phyloP scores from a whole-genome alignment of 129 eudicot genomes.

The Flaveria robusta region DNA sequence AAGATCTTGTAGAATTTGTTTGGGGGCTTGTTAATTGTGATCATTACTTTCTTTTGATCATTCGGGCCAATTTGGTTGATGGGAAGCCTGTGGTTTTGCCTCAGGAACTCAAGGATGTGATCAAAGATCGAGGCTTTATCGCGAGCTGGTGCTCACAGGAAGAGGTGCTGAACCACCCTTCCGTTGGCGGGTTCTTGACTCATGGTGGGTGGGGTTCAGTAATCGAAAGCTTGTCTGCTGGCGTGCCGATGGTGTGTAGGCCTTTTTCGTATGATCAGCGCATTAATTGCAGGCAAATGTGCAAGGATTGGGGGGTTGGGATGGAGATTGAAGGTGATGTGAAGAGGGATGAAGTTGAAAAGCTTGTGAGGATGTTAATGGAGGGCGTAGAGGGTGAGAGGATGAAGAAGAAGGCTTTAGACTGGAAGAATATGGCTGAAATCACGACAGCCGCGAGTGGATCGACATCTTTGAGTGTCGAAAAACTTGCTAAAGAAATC shows the following conservation, averaged over 20 bases:
- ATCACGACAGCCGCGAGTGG: background rate
- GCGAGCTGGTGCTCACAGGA: slow-evolving; percentile 38
- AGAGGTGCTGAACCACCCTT: slow-evolving; percentile 24
- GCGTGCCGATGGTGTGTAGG: slow-evolving; percentile 32
- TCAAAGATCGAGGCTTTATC: slow-evolving; percentile 22
- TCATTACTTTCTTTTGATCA: slow-evolving; percentile 28
- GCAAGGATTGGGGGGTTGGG: slow-evolving; percentile 24
- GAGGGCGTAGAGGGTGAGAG: slow-evolving; percentile 12
- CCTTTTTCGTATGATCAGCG: slow-evolving; percentile 20
- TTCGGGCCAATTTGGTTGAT: slow-evolving; percentile 23
- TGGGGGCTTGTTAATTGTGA: slow-evolving; percentile 36
- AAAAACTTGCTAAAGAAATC: slow-evolving; percentile 16
- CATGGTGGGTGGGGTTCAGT: slow-evolving; percentile 36
- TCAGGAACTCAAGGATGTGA: slow-evolving; percentile 5
- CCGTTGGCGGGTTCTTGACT: slow-evolving; percentile 34
- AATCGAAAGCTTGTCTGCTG: slow-evolving; percentile 36
- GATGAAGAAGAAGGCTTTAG: slow-evolving; percentile 22
- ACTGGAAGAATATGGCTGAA: slow-evolving; percentile 24
- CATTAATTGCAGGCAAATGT: slow-evolving; percentile 23
- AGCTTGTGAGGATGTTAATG: slow-evolving; percentile 26
- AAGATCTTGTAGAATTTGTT: slow-evolving; percentile 28
- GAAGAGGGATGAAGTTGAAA: slow-evolving; percentile 26
- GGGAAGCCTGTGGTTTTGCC: slow-evolving; percentile 17
- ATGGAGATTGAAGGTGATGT: slow-evolving; percentile 21
- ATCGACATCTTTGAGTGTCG: background rate